These are phyloP conservation scores for Asterophora parasitica DNA, from an alignment of 768 basidiomycete species.

Conservation along the genomic window DNA sequence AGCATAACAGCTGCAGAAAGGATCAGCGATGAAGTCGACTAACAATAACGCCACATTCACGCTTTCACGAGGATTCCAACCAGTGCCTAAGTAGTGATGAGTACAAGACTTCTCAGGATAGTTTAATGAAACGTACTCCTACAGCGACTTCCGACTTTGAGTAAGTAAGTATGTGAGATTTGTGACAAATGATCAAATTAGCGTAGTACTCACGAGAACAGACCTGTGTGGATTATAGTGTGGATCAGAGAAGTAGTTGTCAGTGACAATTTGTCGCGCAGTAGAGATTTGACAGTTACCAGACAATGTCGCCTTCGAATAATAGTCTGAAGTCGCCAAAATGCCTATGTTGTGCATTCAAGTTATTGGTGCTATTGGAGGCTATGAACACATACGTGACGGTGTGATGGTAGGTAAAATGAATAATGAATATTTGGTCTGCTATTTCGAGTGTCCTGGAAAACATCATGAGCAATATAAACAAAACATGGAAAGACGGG, in stretches of 20 bases:
- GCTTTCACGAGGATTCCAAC: constrained; percentile 51
- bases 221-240: neutral
- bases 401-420: constrained; percentile 49
- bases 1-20: constrained; percentile 41
- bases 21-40: neutral
- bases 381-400: constrained; percentile 38
- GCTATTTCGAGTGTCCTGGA: constrained; percentile 40
- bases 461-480: neutral
- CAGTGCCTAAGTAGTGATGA: constrained; percentile 27
- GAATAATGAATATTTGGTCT: constrained; percentile 49
- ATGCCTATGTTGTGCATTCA: constrained; percentile 27
- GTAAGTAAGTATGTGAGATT: neutral
- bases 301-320: constrained; percentile 25
- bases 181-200: neutral
- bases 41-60: constrained; percentile 28
- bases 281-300: constrained; percentile 22
- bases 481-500: no score
- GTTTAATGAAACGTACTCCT: neutral
- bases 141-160: neutral
- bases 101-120: no score
- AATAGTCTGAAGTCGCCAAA: constrained; percentile 26
- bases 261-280: neutral
- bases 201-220: neutral
- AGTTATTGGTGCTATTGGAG: neutral
- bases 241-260: no score